Conservation (phyloP, 768 basidiomycete genomes). For the Imleria badia region DNA sequence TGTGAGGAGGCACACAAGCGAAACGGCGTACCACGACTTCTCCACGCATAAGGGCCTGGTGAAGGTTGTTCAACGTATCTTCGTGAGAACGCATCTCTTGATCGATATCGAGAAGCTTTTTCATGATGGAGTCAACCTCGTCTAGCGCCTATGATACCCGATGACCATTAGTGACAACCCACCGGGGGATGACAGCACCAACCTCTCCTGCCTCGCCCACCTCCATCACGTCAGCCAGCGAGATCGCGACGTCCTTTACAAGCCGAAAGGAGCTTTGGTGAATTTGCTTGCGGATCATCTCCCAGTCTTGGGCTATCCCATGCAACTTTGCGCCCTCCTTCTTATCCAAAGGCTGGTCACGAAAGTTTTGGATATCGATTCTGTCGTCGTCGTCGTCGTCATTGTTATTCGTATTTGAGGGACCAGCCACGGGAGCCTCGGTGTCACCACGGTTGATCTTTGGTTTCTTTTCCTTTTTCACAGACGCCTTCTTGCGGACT, state of each 20-base stretch:
- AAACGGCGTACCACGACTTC: conserved; percentile 54
- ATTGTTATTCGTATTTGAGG: conserved; percentile 10
- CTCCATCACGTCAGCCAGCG: conserved; percentile 63
- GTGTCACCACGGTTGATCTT: conserved; percentile 26
- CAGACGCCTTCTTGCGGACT: conserved; percentile 28
- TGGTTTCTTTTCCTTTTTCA: conserved; percentile 34
- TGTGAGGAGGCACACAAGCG: background rate
- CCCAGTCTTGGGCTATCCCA: conserved; percentile 66
- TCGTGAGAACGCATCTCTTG: conserved; percentile 60
- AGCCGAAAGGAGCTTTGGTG: conserved; percentile 43
- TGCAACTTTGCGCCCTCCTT: conserved; percentile 51
- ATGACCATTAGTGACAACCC: background rate
- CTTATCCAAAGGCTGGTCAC: conserved; percentile 63
- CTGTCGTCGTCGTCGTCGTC: conserved; percentile 46
- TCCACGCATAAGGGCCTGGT: conserved; percentile 54
- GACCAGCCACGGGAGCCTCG: conserved; percentile 21
- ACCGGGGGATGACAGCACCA: conserved; percentile 11
- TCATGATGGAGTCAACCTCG: conserved; percentile 68
- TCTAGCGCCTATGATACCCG: conserved; percentile 44
- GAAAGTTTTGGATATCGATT: conserved; percentile 63
- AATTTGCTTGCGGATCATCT: conserved; percentile 48
- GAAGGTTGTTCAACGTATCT: conserved; percentile 50
- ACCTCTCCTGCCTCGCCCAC: conserved; percentile 54
- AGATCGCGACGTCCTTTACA: conserved; percentile 51
- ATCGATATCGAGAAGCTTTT: conserved; percentile 63